Conservation (phyloP, 2,329 filamentous ascomycete genomes). For the Aspergillus nomiae region DNA sequence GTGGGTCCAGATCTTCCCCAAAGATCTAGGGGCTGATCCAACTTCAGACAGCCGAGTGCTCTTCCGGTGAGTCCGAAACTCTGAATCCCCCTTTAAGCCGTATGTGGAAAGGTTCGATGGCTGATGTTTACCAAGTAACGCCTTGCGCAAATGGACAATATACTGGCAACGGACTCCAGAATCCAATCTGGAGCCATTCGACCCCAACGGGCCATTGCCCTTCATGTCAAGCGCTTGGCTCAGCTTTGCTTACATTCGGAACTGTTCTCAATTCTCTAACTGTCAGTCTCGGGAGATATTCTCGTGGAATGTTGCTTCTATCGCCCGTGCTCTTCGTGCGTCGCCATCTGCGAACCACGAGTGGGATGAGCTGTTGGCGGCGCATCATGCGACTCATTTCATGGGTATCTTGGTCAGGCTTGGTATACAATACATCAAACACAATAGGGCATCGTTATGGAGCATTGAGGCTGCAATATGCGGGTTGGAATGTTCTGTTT, state of each 20-base stretch:
- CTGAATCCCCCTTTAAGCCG: neutral
- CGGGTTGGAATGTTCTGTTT: constrained; percentile 3
- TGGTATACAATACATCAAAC: constrained; percentile 6
- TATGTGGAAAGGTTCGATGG: neutral
- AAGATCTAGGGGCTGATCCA: neutral
- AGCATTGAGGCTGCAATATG: constrained; percentile 1
- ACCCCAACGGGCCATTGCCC: constrained; percentile 12
- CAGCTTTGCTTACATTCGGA: constrained; percentile 9
- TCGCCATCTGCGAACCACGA: neutral
- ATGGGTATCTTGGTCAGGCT: neutral
- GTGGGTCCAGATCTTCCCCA: neutral
- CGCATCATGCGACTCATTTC: constrained; percentile 1
- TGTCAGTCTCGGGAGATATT: neutral
- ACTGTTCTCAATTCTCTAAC: neutral
- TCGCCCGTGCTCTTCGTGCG: neutral
- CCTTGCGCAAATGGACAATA: constrained; percentile 4
- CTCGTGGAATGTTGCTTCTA: neutral
- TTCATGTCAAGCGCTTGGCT: constrained; percentile 10
- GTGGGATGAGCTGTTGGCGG: neutral
- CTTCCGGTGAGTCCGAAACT: neutral
- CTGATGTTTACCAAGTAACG: neutral
- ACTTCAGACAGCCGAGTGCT: neutral
- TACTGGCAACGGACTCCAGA: constrained; percentile 13
- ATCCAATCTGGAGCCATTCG: constrained; percentile 8
- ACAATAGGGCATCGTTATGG: constrained; percentile 7